Percentiles rank a stretch among this genome's conserved stretches.
Conservation (phyloP, 495 filamentous ascomycete genomes). For the Penicillium lagena region DNA sequence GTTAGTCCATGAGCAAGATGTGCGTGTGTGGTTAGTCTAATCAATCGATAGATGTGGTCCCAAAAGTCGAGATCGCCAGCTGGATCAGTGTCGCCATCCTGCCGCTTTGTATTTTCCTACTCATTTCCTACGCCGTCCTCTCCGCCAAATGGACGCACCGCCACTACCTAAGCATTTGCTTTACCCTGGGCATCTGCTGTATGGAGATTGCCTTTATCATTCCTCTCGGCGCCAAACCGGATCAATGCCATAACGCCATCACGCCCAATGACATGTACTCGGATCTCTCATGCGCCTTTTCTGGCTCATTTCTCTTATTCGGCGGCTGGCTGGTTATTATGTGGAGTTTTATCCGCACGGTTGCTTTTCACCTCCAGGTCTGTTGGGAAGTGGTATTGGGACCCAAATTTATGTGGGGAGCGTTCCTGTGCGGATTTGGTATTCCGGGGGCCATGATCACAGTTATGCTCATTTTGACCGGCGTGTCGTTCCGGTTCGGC, state of each 20-base stretch:
- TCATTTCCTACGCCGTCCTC: constrained; percentile 75
- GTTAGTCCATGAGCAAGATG: constrained; percentile 28
- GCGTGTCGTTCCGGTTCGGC: constrained; percentile 91
- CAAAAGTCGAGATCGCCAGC: constrained; percentile 58
- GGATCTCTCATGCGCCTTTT: constrained; percentile 75
- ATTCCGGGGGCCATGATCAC: constrained; percentile 68
- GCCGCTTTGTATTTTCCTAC: constrained; percentile 64
- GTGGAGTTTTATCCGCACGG: constrained; percentile 84
- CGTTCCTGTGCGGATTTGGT: constrained; percentile 76
- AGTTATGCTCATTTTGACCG: constrained; percentile 73
- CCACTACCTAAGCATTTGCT: constrained; percentile 86
- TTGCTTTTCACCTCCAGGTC: constrained; percentile 94
- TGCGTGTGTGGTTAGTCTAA: constrained; percentile 4
- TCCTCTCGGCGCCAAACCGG: constrained; percentile 71
- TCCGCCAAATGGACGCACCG: constrained; percentile 86
- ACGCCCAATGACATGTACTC: constrained; percentile 92
- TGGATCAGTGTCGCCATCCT: constrained; percentile 76
- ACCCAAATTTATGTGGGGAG: constrained; percentile 80
- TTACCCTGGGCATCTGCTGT: constrained; percentile 65
- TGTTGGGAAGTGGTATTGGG: constrained; percentile 94
- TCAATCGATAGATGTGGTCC: constrained; percentile 48
- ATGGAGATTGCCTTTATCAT: constrained; percentile 85
- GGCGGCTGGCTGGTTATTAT: constrained; percentile 78
- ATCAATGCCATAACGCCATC: constrained; percentile 82
- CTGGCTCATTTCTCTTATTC: constrained; percentile 74